A percentile compares a stretch with the other conserved stretches of the same genome.
These are phyloP conservation scores for Dacryopinax primogenitus DNA, from an alignment of 768 basidiomycete genomes.

Conservation along the genomic window DNA sequence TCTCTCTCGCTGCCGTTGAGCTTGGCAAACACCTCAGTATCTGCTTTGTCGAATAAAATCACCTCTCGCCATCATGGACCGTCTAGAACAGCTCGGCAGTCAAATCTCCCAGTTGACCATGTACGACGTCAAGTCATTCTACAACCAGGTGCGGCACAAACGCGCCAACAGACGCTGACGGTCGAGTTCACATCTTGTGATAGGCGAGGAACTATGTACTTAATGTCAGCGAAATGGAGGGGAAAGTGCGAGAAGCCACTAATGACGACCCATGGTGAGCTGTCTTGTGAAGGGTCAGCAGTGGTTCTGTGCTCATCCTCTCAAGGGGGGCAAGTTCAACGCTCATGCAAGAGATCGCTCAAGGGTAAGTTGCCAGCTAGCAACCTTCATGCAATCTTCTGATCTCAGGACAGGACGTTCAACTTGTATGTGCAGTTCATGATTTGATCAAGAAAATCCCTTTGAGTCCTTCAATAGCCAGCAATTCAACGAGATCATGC, in stretches of 20 bases:
- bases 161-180: slow-evolving; percentile 1
- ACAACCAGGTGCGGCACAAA: slow-evolving; percentile 57
- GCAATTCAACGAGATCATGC: slow-evolving; percentile 99
- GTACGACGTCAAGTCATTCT: slow-evolving; percentile 90
- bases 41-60: not conserved
- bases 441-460: not conserved
- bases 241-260: slow-evolving; percentile 90
- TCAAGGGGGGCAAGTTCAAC: slow-evolving; percentile 92
- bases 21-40: not conserved
- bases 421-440: not conserved
- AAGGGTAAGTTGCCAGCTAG: slow-evolving; percentile 56
- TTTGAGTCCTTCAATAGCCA: slow-evolving; percentile 41
- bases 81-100: slow-evolving; percentile 58
- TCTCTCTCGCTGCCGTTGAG: not conserved
- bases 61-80: slow-evolving; percentile 46
- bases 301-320: slow-evolving; percentile 8
- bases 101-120: slow-evolving; percentile 71
- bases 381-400: not conserved
- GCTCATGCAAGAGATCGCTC: slow-evolving; percentile 95
- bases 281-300: not conserved
- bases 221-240: slow-evolving; percentile 94
- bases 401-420: not conserved
- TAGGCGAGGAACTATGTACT: slow-evolving; percentile 94
- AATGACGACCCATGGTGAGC: slow-evolving; percentile 94
- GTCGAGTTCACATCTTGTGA: not conserved